Conservation (phyloP, 495 filamentous ascomycete genomes). For the Penicillium lividum region DNA sequence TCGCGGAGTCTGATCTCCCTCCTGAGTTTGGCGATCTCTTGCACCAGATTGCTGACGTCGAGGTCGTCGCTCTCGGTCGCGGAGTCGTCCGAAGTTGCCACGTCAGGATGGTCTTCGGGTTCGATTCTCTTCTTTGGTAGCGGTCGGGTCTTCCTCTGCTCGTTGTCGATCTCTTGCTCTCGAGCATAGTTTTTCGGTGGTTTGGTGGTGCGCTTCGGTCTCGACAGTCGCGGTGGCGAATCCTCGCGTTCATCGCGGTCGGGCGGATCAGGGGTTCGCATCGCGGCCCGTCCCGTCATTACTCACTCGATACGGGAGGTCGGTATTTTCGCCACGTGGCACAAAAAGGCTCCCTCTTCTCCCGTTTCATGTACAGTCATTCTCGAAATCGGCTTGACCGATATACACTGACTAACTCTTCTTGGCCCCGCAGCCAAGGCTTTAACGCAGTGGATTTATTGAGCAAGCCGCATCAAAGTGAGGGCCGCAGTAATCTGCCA, state of each 20-base stretch:
- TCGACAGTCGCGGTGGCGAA: conserved; percentile 19
- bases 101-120: conserved; percentile 16
- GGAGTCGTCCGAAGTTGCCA: conserved; percentile 16
- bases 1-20: conserved; percentile 24
- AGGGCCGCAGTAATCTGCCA: too few relatives aligned
- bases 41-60: conserved; percentile 7
- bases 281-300: conserved; percentile 26
- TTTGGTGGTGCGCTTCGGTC: conserved; percentile 20
- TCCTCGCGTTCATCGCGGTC: conserved; percentile 26
- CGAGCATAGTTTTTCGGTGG: conserved; percentile 12
- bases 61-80: conserved; percentile 24
- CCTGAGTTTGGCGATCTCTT: conserved; percentile 26
- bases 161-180: conserved; percentile 19
- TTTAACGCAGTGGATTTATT: too few relatives aligned
- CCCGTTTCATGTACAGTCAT: too few relatives aligned
- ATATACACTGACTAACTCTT: too few relatives aligned
- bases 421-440: too few relatives aligned
- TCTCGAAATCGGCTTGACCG: too few relatives aligned
- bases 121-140: conserved; percentile 15
- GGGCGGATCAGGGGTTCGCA: conserved; percentile 30
- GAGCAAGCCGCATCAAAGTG: too few relatives aligned
- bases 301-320: too few relatives aligned
- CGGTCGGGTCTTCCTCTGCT: conserved; percentile 15
- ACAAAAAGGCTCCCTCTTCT: too few relatives aligned
- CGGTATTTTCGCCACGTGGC: too few relatives aligned